These are phyloP conservation scores for Firmiana major DNA, from an alignment of 345 rosid genomes.

Conservation along the genomic window DNA sequence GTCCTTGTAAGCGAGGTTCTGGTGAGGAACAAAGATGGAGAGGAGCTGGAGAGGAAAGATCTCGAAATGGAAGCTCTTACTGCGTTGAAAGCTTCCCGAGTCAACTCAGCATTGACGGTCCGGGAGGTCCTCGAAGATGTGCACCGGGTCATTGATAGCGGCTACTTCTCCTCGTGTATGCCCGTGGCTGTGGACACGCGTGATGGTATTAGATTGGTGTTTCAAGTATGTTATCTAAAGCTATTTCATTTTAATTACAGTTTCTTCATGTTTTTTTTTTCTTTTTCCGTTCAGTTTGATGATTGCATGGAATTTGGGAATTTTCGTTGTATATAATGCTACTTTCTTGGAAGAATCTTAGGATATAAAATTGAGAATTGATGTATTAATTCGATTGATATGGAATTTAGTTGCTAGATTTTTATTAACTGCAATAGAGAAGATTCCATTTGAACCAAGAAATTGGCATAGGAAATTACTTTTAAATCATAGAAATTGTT, in stretches of 20 bases:
- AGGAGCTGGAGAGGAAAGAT: slow-evolving; percentile 88
- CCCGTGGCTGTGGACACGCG: slow-evolving; percentile 93
- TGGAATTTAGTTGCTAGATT: not conserved
- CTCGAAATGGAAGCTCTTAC: slow-evolving; percentile 78
- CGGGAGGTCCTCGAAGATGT: slow-evolving; percentile 95
- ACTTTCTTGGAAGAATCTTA: not conserved
- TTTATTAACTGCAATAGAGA: not conserved
- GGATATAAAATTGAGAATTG: not conserved
- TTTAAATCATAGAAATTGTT: not conserved
- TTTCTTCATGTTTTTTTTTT: not conserved
- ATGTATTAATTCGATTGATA: not conserved
- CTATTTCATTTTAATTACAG: not conserved
- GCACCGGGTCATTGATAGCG: slow-evolving; percentile 85
- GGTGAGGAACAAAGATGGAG: slow-evolving; percentile 88
- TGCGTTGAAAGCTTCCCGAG: slow-evolving; percentile 73
- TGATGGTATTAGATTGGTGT: slow-evolving; percentile 81
- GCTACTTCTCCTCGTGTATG: slow-evolving; percentile 82
- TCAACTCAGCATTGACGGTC: slow-evolving; percentile 84
- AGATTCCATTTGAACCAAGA: not conserved
- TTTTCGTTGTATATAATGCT: not conserved
- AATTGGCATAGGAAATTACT: not conserved
- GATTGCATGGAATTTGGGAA: not conserved
- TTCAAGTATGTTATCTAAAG: slow-evolving; percentile 51
- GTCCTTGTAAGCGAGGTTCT: slow-evolving; percentile 84
- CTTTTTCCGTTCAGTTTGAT: not conserved